Percentiles rank a stretch among this genome's conserved stretches.
phyloP scores from a whole-genome alignment of 805 yeast species.

The Lachancea waltii region DNA sequence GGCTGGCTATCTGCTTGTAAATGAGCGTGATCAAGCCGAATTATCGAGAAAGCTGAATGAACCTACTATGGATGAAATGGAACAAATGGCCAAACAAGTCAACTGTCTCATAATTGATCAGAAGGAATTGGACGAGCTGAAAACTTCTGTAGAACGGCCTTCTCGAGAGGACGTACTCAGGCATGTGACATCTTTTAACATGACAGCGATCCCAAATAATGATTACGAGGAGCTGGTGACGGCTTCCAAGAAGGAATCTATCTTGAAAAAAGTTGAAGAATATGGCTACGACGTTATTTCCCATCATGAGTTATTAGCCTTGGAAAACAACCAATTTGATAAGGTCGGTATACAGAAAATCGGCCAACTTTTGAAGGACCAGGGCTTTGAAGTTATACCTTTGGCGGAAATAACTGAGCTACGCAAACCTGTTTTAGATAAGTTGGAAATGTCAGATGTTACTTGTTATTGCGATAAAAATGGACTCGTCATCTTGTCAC shows the following conservation, averaged over 20 bases:
- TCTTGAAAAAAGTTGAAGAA: constrained; percentile 11
- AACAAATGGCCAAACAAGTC: background rate
- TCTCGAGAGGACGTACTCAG: constrained; percentile 21
- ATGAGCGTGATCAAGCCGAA: constrained; percentile 11
- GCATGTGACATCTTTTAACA: constrained; percentile 20
- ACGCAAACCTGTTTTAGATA: constrained; percentile 10
- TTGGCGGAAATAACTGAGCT: constrained; percentile 12
- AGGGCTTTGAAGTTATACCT: constrained; percentile 15
- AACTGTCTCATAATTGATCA: background rate
- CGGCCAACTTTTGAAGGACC: constrained; percentile 8
- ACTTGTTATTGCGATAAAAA: constrained; percentile 15
- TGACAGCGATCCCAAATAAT: constrained; percentile 13
- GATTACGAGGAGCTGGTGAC: constrained; percentile 11
- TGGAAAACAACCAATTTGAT: constrained; percentile 9
- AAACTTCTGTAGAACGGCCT: constrained; percentile 10
- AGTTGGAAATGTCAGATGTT: constrained; percentile 11
- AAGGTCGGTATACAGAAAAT: constrained; percentile 9
- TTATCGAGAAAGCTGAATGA: background rate
- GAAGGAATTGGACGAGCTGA: background rate
- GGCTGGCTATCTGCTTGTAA: constrained; percentile 21
- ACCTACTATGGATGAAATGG: background rate
- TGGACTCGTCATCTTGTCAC: constrained; percentile 11
- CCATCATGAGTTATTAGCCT: constrained; percentile 9
- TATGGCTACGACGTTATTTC: constrained; percentile 18
- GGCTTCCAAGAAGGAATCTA: constrained; percentile 7